These are phyloP conservation scores for Acacia pycnantha DNA, from an alignment of 331 rosid genomes.

Conservation along the genomic window DNA sequence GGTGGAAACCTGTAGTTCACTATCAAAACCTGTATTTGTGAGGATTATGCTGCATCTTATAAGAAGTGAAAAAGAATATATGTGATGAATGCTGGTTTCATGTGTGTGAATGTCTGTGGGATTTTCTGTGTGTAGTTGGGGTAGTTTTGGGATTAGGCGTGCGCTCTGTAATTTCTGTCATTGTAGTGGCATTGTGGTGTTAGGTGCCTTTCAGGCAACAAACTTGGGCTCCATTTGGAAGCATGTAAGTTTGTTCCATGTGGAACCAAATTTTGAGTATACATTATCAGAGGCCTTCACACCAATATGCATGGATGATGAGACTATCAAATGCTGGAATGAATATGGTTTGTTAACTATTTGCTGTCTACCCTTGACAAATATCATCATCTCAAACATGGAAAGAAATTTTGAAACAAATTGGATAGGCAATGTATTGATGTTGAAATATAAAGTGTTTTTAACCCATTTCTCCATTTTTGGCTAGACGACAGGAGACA, in stretches of 20 bases:
- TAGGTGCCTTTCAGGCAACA: background rate
- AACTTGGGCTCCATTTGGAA: background rate
- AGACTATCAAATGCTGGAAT: background rate
- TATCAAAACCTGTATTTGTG: background rate
- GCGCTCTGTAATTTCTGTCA: background rate
- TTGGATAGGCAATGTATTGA: background rate
- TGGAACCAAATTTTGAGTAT: background rate
- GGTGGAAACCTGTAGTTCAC: background rate
- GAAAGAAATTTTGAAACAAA: background rate
- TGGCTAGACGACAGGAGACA: background rate
- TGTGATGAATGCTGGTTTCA: background rate
- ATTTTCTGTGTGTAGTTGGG: background rate
- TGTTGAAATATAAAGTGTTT: background rate
- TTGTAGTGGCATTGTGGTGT: background rate
- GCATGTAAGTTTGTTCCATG: background rate
- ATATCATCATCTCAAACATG: background rate
- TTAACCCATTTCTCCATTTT: background rate
- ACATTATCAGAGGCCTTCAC: background rate
- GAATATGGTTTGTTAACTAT: background rate
- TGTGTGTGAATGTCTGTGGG: background rate
- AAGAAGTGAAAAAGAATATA: background rate
- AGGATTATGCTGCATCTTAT: background rate
- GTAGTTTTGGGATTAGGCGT: background rate
- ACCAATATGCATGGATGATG: background rate
- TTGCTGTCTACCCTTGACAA: background rate